Percentiles rank a stretch among this genome's conserved stretches.
These are phyloP conservation scores for Arachnomyces sp. DNA, from an alignment of 2,329 filamentous ascomycete genomes.

Conservation along the genomic window DNA sequence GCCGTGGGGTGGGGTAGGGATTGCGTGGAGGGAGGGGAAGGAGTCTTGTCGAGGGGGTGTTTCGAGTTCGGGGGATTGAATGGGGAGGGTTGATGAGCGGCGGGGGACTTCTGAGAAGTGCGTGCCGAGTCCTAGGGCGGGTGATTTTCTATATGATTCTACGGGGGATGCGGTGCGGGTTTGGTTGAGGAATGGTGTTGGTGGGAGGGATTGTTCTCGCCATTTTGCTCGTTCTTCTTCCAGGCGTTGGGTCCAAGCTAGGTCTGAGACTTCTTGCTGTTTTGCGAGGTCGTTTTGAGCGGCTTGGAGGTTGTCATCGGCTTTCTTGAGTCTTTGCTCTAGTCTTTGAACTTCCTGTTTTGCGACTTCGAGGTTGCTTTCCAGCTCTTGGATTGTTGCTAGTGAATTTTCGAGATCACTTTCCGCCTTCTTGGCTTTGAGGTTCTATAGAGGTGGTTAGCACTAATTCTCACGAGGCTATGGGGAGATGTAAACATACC, in stretches of 20 bases:
- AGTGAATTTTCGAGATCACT: slow-evolving; percentile 69
- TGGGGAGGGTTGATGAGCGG: slow-evolving; percentile 32
- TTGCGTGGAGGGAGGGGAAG: slow-evolving; percentile 25
- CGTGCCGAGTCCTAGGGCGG: slow-evolving; percentile 29
- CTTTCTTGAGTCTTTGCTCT: slow-evolving; percentile 32
- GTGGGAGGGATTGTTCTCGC: slow-evolving; percentile 38
- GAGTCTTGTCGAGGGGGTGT: slow-evolving; percentile 42
- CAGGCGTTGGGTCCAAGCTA: slow-evolving; percentile 48
- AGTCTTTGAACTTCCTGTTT: slow-evolving; percentile 49
- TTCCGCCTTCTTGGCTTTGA: slow-evolving; percentile 60
- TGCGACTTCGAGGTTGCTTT: slow-evolving; percentile 54
- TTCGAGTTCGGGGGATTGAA: slow-evolving; percentile 26
- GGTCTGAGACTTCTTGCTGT: slow-evolving; percentile 52
- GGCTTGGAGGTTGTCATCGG: slow-evolving; percentile 57
- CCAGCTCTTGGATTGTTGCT: slow-evolving; percentile 31
- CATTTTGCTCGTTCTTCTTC: slow-evolving; percentile 58
- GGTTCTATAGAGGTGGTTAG: slow-evolving; percentile 45
- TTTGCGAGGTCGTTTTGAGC: slow-evolving; percentile 48
- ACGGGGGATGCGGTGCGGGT: slow-evolving; percentile 34
- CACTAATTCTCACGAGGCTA: slow-evolving; percentile 1
- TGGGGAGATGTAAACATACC: slow-evolving; percentile 41
- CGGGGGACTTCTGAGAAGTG: slow-evolving; percentile 28
- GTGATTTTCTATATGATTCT: slow-evolving; percentile 32
- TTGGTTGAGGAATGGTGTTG: slow-evolving; percentile 29
- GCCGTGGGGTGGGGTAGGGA: slow-evolving; percentile 20